Evolutionary conservation across 352 stramenopile genomes (phyloP), one percentile per base, ranked within the genome.

Genomic region (Phytophthora tubulina): DNA sequence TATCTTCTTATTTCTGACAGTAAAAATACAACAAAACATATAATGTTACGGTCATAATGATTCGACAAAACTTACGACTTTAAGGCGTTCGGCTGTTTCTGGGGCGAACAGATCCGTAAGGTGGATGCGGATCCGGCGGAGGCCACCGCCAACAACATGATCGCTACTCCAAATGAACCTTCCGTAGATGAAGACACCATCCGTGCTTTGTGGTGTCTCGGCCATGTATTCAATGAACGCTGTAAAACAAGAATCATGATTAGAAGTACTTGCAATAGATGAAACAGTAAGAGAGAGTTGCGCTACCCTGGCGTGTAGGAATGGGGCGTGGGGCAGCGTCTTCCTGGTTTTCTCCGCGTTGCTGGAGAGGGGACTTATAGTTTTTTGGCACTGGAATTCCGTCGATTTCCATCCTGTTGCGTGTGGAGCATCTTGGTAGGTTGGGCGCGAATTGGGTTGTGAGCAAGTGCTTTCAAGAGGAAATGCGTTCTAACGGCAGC

Each of bases 91-190:
- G 15, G 8, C 14, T 10, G 15, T 7, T 30, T 49, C 42, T 3
- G 14, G 15, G 17, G 42, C 42, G 17, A 49, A 49, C 2, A 49
- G 14, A 49, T 49, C 42, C 14, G 42, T 49, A 8, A 49, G 17
- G 4, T 49, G 42, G 17, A 30, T 21, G 8, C n/a, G 42, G 17
- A 49, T 21, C 14, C 27, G 13, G 42, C 42, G 42, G 14, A 4
- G 14, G 3, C 15, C 42, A 30, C 30, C 13, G 14, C 17, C 30
- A 21, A 49, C 42, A 21, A 30, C 15, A 17, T 52, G 54, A 1
- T 21, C 27, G 15, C 39, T 62, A 7, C 27, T 50, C 39, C 38
- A 52, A 33, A 62, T 51, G 54, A 55, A 55, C 21, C 56, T 44
- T 15, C 42, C 42, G 42, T 46, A 63, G 17, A 63, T 48, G 4